Evolutionary conservation across 176 grass and related monocot species (phyloP).

Genomic region (Cenchrus americanus): DNA sequence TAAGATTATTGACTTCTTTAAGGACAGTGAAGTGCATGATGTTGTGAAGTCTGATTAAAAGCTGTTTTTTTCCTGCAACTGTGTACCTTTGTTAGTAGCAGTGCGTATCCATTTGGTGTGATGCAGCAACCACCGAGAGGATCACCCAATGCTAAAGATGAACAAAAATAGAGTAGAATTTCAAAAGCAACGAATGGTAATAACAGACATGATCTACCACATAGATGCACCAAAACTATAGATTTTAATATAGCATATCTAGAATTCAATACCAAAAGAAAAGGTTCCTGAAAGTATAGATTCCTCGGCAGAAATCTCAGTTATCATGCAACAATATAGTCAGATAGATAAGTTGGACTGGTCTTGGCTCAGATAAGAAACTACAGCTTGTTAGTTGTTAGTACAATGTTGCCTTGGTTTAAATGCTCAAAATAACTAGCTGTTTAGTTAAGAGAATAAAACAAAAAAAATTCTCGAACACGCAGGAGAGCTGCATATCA

Average conservation of each 20-base stretch:
- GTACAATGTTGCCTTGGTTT: constrained; percentile 19
- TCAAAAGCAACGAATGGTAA: constrained; percentile 21
- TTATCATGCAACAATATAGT: constrained; percentile 28
- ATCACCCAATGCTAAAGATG: constrained; percentile 71
- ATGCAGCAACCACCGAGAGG: constrained; percentile 95
- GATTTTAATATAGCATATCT: constrained; percentile 5
- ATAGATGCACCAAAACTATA: constrained; percentile 33
- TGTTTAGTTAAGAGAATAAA: background rate
- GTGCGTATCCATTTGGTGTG: constrained; percentile 88
- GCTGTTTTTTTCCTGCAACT: background rate
- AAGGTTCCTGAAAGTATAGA: background rate
- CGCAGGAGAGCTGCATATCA: no score
- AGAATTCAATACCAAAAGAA: constrained; percentile 12
- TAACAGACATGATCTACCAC: constrained; percentile 7
- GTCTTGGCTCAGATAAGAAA: background rate
- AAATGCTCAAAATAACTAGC: background rate
- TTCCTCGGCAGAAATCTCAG: constrained; percentile 9
- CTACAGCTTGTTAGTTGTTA: background rate
- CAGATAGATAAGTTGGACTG: constrained; percentile 23
- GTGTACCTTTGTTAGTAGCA: constrained; percentile 81
- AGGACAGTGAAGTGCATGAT: constrained; percentile 4
- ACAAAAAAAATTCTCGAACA: background rate
- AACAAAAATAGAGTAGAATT: constrained; percentile 9
- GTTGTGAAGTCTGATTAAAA: constrained; percentile 24
- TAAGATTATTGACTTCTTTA: background rate